Percentiles rank a stretch among this genome's conserved stretches.
Evolutionary conservation across 345 rosid species (phyloP).

Genomic region (Citrus australasica): DNA sequence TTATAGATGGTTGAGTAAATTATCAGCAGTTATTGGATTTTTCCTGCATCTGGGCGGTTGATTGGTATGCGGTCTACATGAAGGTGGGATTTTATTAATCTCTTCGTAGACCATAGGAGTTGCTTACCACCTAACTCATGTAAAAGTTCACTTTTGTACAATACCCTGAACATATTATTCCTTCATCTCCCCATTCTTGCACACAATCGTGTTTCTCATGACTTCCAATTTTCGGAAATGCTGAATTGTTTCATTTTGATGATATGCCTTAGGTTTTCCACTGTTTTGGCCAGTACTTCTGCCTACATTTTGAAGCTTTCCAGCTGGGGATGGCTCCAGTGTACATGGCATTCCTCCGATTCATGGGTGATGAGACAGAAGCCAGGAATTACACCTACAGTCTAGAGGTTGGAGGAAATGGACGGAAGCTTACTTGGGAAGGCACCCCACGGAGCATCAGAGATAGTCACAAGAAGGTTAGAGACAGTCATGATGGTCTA

Average conservation of each 20-base stretch:
- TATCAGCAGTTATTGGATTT: neutral
- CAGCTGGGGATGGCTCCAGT: constrained; percentile 97
- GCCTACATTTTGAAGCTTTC: constrained; percentile 97
- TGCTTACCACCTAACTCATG: neutral
- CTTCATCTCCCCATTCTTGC: neutral
- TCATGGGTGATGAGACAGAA: constrained; percentile 90
- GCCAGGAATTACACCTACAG: constrained; percentile 88
- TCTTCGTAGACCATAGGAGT: neutral
- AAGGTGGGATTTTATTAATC: neutral
- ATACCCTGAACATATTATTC: neutral
- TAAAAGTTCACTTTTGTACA: neutral
- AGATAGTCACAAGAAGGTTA: constrained; percentile 89
- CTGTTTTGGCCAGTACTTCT: constrained; percentile 92
- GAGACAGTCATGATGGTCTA: constrained; percentile 93
- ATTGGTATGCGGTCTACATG: neutral
- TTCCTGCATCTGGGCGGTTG: neutral
- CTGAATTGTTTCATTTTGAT: constrained; percentile 10
- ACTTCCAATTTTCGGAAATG: neutral
- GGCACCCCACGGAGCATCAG: constrained; percentile 86
- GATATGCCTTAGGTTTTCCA: constrained; percentile 61
- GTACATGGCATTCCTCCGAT: constrained; percentile 93
- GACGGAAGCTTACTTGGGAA: constrained; percentile 89
- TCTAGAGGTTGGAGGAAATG: constrained; percentile 92
- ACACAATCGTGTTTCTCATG: neutral
- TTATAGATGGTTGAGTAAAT: neutral